These are phyloP conservation scores for Cyberlindnera euphorbiae DNA, from an alignment of 805 yeast species.

Conservation along the genomic window DNA sequence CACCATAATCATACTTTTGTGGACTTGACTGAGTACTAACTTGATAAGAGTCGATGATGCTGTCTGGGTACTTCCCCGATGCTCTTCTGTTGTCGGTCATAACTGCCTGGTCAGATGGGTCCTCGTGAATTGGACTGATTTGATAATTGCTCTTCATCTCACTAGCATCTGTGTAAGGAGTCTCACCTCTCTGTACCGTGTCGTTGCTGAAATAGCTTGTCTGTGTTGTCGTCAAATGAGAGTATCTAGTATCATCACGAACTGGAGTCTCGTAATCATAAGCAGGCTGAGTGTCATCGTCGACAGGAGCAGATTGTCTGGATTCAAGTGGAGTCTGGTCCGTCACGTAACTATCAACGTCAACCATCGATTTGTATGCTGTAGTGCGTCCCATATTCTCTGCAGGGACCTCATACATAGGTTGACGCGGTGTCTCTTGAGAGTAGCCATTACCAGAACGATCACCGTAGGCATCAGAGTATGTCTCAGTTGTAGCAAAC, in stretches of 20 bases:
- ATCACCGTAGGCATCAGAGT: too few species aligned
- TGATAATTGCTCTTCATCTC: slow-evolving; percentile 7
- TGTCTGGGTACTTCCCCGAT: slow-evolving; percentile 20
- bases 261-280: slow-evolving; percentile 1
- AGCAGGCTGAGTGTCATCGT: too few species aligned
- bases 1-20: slow-evolving; percentile 1
- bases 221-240: slow-evolving; percentile 7
- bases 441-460: too few species aligned
- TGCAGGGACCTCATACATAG: too few species aligned
- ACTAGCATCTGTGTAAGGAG: slow-evolving; percentile 12
- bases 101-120: neutral
- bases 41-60: slow-evolving; percentile 23
- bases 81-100: slow-evolving; percentile 1
- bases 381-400: too few species aligned
- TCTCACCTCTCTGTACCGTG: slow-evolving; percentile 8
- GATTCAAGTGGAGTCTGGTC: too few species aligned
- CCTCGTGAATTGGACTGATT: neutral
- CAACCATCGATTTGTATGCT: too few species aligned
- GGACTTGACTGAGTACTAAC: slow-evolving; percentile 11
- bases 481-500: too few species aligned
- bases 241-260: slow-evolving; percentile 4
- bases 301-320: neutral
- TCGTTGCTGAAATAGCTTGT: slow-evolving; percentile 12
- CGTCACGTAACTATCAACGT: too few species aligned
- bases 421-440: too few species aligned